Base-by-base conservation (phyloP, 2,329 filamentous ascomycete species). In the Rhynchosporium secalis region DNA sequence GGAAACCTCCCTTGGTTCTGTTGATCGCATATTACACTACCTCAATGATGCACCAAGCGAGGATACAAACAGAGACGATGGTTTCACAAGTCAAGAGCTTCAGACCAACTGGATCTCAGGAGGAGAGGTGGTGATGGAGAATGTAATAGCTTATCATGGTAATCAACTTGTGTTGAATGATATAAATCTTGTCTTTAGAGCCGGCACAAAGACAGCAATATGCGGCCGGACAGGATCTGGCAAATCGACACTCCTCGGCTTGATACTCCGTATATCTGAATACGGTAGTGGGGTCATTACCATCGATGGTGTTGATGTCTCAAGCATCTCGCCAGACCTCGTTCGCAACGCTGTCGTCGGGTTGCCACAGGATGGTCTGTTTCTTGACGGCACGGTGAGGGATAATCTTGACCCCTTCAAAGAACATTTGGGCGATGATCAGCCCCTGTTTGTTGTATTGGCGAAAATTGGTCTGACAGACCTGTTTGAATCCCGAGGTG, bases 391-490 rank as follows among this genome's bases (percentile, higher is more conserved):
- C 7, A 64, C 51, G 5, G 40, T 70, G 10, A 76, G 69, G 2
- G 38, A 65, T 3, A 71, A 70, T 46, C 47, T 66, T 3, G 81
- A 84, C 64, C 80, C 81, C 2, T 20, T 20, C 20, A 20, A 20
- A 20, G 1, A 20, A 20, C 20, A 20, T 20, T 20, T 20, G 20
- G 20, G 1, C 20, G 20, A 20, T 20, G 20, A 20, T 20, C 20
- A 20, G 20, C 48, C 31, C 10, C 48, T 29, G 2, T 31, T 28
- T 33, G 31, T 47, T 13, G 33, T 48, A 26, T 84, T 98, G 2
- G 86, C 89, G 62, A 86, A 91, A 26, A 94, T 97, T 13, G 92
- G 56, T n/a, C 60, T 69, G 33, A 68, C 66, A 65, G n/a, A 76
- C 83, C 47, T 55, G 12, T 33, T 68, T n/a, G 54, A 43, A 2